phyloP scores from a whole-genome alignment of 371 early-diverging fungal genomes.

The Lichtheimia ornata region DNA sequence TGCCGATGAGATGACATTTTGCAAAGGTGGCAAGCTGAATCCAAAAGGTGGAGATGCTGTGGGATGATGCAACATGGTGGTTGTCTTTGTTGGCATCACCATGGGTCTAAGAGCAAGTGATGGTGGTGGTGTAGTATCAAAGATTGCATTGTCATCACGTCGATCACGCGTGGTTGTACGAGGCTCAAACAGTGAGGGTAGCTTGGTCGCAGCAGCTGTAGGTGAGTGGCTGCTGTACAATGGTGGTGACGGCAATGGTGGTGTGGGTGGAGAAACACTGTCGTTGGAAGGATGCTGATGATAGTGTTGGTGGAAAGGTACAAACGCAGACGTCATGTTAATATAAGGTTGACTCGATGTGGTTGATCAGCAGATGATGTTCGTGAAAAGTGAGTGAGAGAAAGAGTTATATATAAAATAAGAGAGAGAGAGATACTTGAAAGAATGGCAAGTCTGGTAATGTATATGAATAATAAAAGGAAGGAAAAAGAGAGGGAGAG shows the following conservation, averaged over 20 bases:
- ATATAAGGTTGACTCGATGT: neutral
- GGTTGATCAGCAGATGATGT: neutral
- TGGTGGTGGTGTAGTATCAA: too few species aligned
- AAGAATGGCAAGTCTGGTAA: neutral
- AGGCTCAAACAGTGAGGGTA: conserved; percentile 11
- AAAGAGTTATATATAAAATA: neutral
- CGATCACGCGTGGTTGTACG: neutral
- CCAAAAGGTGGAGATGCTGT: conserved; percentile 13
- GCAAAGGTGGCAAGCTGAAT: conserved; percentile 34
- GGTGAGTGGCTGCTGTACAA: conserved; percentile 1
- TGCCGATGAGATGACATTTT: conserved; percentile 13
- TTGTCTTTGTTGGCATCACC: too few species aligned
- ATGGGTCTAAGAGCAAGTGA: too few species aligned
- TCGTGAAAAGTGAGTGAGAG: conserved; percentile 5
- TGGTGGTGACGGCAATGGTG: conserved; percentile 26
- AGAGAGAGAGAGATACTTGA: conserved; percentile 1
- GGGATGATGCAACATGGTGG: too few species aligned
- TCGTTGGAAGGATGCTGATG: conserved; percentile 2
- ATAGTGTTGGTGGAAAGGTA: conserved; percentile 12
- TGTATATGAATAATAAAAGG: neutral
- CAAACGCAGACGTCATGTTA: conserved; percentile 20
- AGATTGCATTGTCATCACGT: too few species aligned
- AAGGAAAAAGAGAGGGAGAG: conserved; percentile 4
- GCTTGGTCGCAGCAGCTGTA: conserved; percentile 7
- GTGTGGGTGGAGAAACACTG: conserved; percentile 11